A percentile compares a stretch with the other conserved stretches of the same genome.
Evolutionary conservation across 306 rosid species (phyloP).

Genomic region (Citrullus mucosospermus): DNA sequence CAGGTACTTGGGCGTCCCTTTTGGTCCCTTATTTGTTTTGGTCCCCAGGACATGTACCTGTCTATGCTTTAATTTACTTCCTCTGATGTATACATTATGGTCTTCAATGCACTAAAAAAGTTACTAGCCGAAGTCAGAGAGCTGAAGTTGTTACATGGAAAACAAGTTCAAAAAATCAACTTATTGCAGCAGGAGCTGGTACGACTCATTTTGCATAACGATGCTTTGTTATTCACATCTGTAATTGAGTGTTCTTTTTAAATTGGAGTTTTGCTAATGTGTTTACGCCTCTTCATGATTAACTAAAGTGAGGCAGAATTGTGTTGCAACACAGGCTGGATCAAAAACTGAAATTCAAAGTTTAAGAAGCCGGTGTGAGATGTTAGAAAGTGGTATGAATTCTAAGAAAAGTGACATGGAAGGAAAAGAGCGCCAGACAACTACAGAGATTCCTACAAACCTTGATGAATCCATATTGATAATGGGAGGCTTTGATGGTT

Average conservation of each 20-base stretch:
- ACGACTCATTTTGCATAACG: background rate
- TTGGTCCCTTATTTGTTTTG: background rate
- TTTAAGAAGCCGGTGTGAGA: slow-evolving; percentile 17
- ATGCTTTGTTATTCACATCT: background rate
- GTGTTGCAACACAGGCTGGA: slow-evolving; percentile 22
- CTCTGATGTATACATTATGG: background rate
- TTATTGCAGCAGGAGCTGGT: slow-evolving; percentile 37
- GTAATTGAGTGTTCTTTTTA: background rate
- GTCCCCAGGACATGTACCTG: background rate
- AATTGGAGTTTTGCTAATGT: background rate
- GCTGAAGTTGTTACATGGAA: slow-evolving; percentile 21
- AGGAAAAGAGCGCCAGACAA: background rate
- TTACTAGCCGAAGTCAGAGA: slow-evolving; percentile 19
- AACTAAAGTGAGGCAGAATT: background rate
- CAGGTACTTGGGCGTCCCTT: slow-evolving; percentile 15
- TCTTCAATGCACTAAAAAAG: slow-evolving; percentile 6
- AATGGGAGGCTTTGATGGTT: slow-evolving; percentile 37
- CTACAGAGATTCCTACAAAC: background rate
- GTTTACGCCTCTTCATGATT: background rate
- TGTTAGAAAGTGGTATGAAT: slow-evolving; percentile 6
- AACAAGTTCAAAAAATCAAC: slow-evolving; percentile 19
- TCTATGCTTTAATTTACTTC: background rate
- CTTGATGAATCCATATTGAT: slow-evolving; percentile 21
- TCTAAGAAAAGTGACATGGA: background rate
- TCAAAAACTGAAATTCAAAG: slow-evolving; percentile 20